Evolutionary conservation across 2,329 filamentous ascomycete genomes (phyloP).

Genomic region (Cadophora sp.): DNA sequence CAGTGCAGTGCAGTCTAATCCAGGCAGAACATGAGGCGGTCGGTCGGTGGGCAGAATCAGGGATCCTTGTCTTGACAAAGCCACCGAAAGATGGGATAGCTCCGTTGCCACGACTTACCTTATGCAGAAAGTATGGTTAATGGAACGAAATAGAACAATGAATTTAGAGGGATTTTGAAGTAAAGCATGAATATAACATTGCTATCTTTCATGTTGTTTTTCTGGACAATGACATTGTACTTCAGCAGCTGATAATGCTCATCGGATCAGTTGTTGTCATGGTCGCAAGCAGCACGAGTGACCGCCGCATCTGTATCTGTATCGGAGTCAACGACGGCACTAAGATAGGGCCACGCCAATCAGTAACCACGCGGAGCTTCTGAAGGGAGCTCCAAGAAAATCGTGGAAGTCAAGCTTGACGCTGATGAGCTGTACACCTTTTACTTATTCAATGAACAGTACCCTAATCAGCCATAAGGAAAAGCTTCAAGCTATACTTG

Average conservation of each 20-base stretch:
- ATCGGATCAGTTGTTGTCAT: not conserved
- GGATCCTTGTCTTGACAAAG: constrained; percentile 19
- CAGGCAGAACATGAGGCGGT: constrained; percentile 20
- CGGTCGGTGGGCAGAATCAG: constrained; percentile 19
- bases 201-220: not conserved
- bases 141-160: not conserved
- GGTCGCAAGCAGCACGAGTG: constrained; percentile 1
- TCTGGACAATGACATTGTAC: not conserved
- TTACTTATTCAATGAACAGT: not conserved
- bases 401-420: not conserved
- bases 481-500: not conserved
- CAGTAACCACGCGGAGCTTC: not conserved
- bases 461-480: not conserved
- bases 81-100: constrained; percentile 11
- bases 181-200: not conserved
- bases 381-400: constrained; percentile 2
- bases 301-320: not conserved
- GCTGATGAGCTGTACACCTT: constrained; percentile 13
- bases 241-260: constrained; percentile 15
- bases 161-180: not conserved
- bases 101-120: constrained; percentile 14
- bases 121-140: not conserved
- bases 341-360: constrained; percentile 14
- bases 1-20: not conserved
- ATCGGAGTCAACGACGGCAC: not conserved